Conservation (phyloP, 306 rosid genomes). For the Hippophae tibetana region DNA sequence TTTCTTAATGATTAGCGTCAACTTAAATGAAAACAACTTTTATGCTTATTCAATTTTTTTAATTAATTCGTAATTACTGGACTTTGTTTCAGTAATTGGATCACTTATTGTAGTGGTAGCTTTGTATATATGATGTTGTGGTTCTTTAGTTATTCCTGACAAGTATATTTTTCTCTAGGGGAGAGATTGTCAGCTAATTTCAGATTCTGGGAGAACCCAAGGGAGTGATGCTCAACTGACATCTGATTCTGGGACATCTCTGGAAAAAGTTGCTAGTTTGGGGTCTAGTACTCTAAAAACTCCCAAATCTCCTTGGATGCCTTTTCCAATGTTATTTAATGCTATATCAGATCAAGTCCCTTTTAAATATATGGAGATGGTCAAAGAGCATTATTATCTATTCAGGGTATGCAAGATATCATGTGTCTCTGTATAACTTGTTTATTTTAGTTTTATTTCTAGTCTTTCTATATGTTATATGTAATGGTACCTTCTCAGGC, state of each 20-base stretch:
- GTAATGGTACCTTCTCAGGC: conserved; percentile 30
- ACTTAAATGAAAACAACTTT: no score
- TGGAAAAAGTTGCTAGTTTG: conserved; percentile 35
- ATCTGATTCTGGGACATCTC: conserved; percentile 26
- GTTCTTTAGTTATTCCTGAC: neutral
- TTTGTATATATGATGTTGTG: neutral
- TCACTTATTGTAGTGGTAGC: neutral
- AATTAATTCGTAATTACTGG: no score
- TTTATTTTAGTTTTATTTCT: neutral
- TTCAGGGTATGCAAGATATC: conserved; percentile 46
- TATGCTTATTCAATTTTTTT: no score
- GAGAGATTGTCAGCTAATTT: conserved; percentile 3
- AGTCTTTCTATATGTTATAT: neutral
- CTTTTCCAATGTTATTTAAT: conserved; percentile 59
- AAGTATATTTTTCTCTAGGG: conserved; percentile 16
- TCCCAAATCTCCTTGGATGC: conserved; percentile 82
- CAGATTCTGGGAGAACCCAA: conserved; percentile 14
- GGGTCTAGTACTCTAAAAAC: conserved; percentile 34
- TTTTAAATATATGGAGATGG: conserved; percentile 30
- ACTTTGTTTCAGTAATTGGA: no score
- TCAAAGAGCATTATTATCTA: conserved; percentile 35
- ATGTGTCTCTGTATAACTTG: neutral
- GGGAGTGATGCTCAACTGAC: conserved; percentile 17
- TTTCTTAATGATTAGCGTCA: no score
- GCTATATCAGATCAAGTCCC: conserved; percentile 49